Evolutionary conservation across 257 asterid genomes (phyloP), one percentile per base, ranked within the genome.

Genomic region (Ajuga chamaepitys): DNA sequence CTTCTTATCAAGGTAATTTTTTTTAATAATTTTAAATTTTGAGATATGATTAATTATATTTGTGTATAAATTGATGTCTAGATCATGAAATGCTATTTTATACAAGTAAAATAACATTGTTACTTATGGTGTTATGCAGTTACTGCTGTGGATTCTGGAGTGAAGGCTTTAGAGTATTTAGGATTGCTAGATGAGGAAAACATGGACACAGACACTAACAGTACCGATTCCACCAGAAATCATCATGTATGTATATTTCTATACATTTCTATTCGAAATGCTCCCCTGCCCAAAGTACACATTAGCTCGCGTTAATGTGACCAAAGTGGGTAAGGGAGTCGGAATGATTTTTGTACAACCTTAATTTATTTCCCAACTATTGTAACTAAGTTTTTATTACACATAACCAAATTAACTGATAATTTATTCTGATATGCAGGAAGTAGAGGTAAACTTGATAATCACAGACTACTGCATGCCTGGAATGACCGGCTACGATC

Each of bases 391-490:
- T n/a, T n/a, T n/a, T n/a, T n/a, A n/a, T n/a, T n/a, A n/a, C n/a
- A n/a, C n/a, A n/a, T n/a, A n/a, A n/a, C n/a, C n/a, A n/a, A n/a
- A n/a, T n/a, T n/a, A n/a, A n/a, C n/a, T n/a, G n/a, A n/a, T n/a
- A n/a, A n/a, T n/a, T n/a, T n/a, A n/a, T n/a, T n/a, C 52, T 35
- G 20, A 30, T 21, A 7, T 30, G 30, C 74, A 73, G 84, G 77
- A 64, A 66, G 53, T 80, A 50, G 75, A 80, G 72, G 90, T 84
- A 37, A 81, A 79, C 65, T 68, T 84, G 75, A 77, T 84, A 18
- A 78, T 83, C 38, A 80, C 84, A n/a, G 88, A 83, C 51, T 83
- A 83, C 66, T 73, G 83, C 70, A 83, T 84, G 90, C 90, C 87
- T 1, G 87, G 80, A 47, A 77, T 84, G 60, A 84, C 82, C 8